Evolutionary conservation across 2,329 filamentous ascomycete genomes (phyloP), one percentile per base, ranked within the genome.

Genomic region (Apiospora arundinis): DNA sequence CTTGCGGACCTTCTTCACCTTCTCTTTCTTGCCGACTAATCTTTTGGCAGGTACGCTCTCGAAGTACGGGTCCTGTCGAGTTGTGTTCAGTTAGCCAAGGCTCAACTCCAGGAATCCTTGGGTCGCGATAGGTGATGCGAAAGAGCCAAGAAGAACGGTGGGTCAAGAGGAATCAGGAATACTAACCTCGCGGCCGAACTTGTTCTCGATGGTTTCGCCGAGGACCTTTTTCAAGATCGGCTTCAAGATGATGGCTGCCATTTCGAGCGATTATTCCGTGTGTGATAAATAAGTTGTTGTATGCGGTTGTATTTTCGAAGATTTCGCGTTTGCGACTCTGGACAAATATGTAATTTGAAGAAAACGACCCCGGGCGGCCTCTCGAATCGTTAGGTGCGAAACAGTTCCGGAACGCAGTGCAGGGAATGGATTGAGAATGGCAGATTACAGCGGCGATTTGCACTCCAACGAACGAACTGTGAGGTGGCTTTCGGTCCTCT

Each of bases 1-100:
- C 83, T 97, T 97, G 84, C 93, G 94, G 79, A 92, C 89, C 82
- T 93, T 97, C 85, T 94, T 95, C 71, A 88, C 86, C 80, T 95
- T 97, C 3, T 81, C 88, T 37, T 91, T 90, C 70, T 86, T 89
- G 72, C 91, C 90, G 74, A 90, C 84, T 56, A 93, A 85, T 74
- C 90, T 88, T 11, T 92, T 93, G 56, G 95, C 92, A 28, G 92
- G 91, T 46, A 97, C 91, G 75, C 91, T 87, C 81, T 97, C 94
- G 77, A 95, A 97, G 84, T 95, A 97, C 7, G 95, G 95, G 80
- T 98, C 95, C 93, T 98, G 77, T 11, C 8, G 32, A 16, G 56
- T 44, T 46, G 28, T 32, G 9, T 28, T 23, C 46, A 73, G 69
- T 63, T 25, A 28, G 71, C 37, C 69, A 67, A 42, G 67, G 56